Conservation (phyloP, 2,329 filamentous ascomycete species). For the Zymoseptoria passerinii region DNA sequence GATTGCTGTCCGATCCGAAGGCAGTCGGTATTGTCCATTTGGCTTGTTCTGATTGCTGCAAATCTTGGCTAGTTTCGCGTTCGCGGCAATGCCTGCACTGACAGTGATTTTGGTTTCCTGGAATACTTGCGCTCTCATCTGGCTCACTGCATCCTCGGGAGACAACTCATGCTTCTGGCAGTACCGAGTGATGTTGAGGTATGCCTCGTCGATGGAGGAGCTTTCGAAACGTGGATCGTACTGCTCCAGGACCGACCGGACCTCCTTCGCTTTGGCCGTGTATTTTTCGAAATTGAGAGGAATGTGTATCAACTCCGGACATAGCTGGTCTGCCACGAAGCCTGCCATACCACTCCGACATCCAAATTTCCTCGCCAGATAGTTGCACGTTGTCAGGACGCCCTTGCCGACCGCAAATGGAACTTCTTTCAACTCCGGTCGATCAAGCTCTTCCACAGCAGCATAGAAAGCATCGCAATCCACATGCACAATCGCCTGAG, state of each 20-base stretch:
- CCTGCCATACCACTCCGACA: slow-evolving; percentile 92
- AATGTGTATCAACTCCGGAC: slow-evolving; percentile 72
- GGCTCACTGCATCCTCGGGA: slow-evolving; percentile 65
- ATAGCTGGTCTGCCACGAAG: slow-evolving; percentile 91
- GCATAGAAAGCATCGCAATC: slow-evolving; percentile 98
- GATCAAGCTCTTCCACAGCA: slow-evolving; percentile 68
- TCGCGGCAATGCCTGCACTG: slow-evolving; percentile 88
- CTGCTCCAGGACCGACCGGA: slow-evolving; percentile 70
- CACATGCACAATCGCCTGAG: slow-evolving; percentile 79
- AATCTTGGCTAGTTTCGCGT: slow-evolving; percentile 90
- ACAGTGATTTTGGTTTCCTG: slow-evolving; percentile 75
- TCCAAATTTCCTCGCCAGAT: slow-evolving; percentile 80
- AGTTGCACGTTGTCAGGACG: slow-evolving; percentile 70
- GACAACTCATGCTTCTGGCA: slow-evolving; percentile 59
- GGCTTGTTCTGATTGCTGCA: slow-evolving; percentile 94
- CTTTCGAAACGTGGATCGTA: slow-evolving; percentile 91
- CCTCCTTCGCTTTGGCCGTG: slow-evolving; percentile 77
- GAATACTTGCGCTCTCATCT: slow-evolving; percentile 69
- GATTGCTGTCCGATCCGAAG: slow-evolving; percentile 63
- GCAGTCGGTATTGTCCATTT: slow-evolving; percentile 77
- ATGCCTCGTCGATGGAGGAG: slow-evolving; percentile 92
- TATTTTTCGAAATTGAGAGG: slow-evolving; percentile 89
- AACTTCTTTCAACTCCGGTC: slow-evolving; percentile 73
- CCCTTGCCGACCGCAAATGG: slow-evolving; percentile 85
- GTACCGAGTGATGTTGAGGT: slow-evolving; percentile 85